Conservation (phyloP, 2,329 filamentous ascomycete genomes). For the Coniella vitis region DNA sequence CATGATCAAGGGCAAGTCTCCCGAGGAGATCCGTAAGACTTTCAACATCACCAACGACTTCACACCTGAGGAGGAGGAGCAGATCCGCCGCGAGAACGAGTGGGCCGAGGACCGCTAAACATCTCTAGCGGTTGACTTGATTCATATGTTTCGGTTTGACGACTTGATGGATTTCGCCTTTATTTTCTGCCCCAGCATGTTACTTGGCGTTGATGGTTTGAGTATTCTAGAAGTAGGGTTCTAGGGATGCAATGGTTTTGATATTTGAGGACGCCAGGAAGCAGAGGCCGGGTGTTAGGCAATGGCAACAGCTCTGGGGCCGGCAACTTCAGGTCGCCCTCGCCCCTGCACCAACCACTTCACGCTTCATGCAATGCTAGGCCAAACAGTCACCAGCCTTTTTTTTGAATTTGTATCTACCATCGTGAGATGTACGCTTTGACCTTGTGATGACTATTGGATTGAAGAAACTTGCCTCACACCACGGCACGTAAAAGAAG, state of each 20-base stretch:
- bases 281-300: background rate
- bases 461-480: too few species aligned
- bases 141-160: background rate
- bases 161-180: background rate
- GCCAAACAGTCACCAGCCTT: background rate
- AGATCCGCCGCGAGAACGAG: constrained; percentile 88
- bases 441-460: too few species aligned
- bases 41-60: constrained; percentile 99
- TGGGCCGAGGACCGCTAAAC: constrained; percentile 77
- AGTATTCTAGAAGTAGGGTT: background rate
- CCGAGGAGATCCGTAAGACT: constrained; percentile 97
- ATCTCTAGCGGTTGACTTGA: background rate
- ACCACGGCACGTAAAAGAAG: too few species aligned
- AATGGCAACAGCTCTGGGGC: background rate
- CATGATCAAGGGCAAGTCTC: constrained; percentile 99
- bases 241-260: background rate
- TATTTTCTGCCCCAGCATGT: constrained; percentile 10
- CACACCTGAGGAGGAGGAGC: constrained; percentile 96
- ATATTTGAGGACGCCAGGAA: background rate
- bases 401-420: too few species aligned
- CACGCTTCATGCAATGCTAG: background rate
- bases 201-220: constrained; percentile 13
- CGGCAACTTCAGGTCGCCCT: background rate
- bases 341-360: too few species aligned
- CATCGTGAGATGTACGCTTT: too few species aligned